A percentile compares a stretch with the other conserved stretches of the same genome.
Conservation (phyloP, 2,329 filamentous ascomycete species). For the Ambrosiella xylebori region DNA sequence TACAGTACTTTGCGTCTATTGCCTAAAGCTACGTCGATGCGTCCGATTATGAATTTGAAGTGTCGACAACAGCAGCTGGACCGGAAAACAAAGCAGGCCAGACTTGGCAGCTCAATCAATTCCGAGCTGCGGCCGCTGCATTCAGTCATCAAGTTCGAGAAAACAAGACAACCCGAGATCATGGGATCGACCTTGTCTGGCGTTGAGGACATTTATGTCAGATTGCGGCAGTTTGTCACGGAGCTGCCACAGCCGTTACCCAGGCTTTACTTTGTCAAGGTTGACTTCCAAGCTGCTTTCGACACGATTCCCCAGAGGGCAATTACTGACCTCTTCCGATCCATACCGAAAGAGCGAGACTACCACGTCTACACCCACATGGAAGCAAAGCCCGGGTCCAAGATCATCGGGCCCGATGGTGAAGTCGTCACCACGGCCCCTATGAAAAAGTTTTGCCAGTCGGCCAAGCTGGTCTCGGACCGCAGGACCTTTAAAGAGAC, state of each 20-base stretch:
- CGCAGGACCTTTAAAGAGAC: constrained; percentile 27
- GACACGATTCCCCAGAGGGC: constrained; percentile 80
- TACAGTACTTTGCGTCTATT: constrained; percentile 61
- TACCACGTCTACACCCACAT: constrained; percentile 63
- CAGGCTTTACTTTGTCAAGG: constrained; percentile 70
- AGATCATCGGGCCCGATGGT: constrained; percentile 5
- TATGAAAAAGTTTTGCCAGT: constrained; percentile 33
- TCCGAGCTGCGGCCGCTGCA: constrained; percentile 52
- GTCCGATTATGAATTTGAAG: constrained; percentile 76
- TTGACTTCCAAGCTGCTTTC: constrained; percentile 84
- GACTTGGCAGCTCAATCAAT: constrained; percentile 24
- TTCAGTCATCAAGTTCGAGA: constrained; percentile 63
- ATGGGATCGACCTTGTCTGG: constrained; percentile 73
- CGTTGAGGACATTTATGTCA: constrained; percentile 59
- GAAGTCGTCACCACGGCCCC: constrained; percentile 15
- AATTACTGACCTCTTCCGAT: constrained; percentile 49
- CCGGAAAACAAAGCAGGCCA: constrained; percentile 11
- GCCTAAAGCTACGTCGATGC: constrained; percentile 59
- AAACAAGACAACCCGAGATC: constrained; percentile 32
- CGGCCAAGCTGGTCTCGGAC: constrained; percentile 29
- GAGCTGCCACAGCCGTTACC: constrained; percentile 27
- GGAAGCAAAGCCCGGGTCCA: constrained; percentile 41
- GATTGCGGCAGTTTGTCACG: constrained; percentile 51
- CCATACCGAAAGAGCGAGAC: constrained; percentile 33
- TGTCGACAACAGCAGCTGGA: constrained; percentile 33